phyloP scores from a whole-genome alignment of 805 yeast species.

The Candida stauntonica region DNA sequence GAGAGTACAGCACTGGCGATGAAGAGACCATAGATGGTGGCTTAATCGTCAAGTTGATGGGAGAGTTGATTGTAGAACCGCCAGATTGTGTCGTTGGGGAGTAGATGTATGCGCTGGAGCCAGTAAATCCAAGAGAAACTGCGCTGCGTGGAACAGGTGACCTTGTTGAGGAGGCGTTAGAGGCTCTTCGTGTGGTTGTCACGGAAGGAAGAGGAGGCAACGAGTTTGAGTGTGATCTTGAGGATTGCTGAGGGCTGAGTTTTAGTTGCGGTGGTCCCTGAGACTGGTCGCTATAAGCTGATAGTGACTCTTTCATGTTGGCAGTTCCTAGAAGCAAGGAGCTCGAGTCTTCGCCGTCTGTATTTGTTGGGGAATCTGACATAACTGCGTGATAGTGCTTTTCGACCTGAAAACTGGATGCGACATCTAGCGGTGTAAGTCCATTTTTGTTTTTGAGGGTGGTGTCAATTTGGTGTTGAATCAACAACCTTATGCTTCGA shows the following conservation, averaged over 20 bases:
- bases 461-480: constrained; percentile 46
- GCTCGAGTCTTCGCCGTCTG: constrained; percentile 4
- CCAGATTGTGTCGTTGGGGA: constrained; percentile 17
- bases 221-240: constrained; percentile 24
- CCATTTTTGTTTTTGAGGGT: constrained; percentile 50
- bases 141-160: constrained; percentile 26
- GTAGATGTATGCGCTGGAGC: constrained; percentile 23
- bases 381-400: constrained; percentile 31
- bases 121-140: constrained; percentile 21
- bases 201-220: constrained; percentile 33
- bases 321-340: constrained; percentile 3
- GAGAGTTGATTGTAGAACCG: constrained; percentile 4
- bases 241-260: constrained; percentile 2
- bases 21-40: constrained; percentile 19
- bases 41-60: constrained; percentile 15
- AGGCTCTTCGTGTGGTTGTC: constrained; percentile 28
- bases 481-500: constrained; percentile 49
- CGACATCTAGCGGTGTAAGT: constrained; percentile 61
- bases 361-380: constrained; percentile 4
- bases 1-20: constrained; percentile 26
- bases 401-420: constrained; percentile 48
- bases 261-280: too few species aligned
- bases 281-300: background rate
- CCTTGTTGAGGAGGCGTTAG: constrained; percentile 24
- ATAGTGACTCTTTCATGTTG: constrained; percentile 2